Evolutionary conservation across 2,329 filamentous ascomycete species (phyloP), one percentile per base, ranked within the genome.

Genomic region (Epichloe bromicola): DNA sequence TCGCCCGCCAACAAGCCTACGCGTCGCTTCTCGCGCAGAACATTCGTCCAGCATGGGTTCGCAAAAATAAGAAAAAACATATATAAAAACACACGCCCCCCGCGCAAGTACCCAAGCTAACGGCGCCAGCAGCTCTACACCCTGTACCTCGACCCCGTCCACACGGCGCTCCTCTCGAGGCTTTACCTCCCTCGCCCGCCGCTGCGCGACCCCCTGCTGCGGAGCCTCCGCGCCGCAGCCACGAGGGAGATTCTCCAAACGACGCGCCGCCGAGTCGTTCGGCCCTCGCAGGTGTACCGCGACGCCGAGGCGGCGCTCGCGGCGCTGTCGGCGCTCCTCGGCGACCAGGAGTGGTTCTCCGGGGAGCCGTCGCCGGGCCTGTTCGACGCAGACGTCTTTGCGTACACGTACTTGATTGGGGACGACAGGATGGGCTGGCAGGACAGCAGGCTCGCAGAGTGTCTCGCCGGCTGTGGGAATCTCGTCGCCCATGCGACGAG

Each of bases 301-400:
- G 71, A 69, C 8, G 75, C 74, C 3, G 56, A 61, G 14, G 63
- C 66, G 11, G 77, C 76, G 3, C 65, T 80, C 19, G 63, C 56
- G 8, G 72, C 75, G 8, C 65, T 81, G 5, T 70, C 70, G 2
- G 58, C 64, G 2, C 51, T 75, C 6, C 61, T 79, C 5, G 64
- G 60, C 5, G 58, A 64, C 11, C 59, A 63, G 2, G 58, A 59
- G 3, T 79, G 74, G 73, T 80, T 80, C 63, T 78, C 78, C 51
- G 70, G 23, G 23, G 60, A 54, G 63, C 65, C 52, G 48, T 65
- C 33, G 63, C 88, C 91, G 0, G 80, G 82, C 0, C 62, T 91
- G 23, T 91, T 97, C 59, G 93, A 98, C 67, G 90, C 91, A 6
- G 82, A 80, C 50, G 79, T 97, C 2, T 97, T 96, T 68, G 83